These are phyloP conservation scores for Mallotus nudiflorus DNA, from an alignment of 345 rosid species.

Conservation along the genomic window DNA sequence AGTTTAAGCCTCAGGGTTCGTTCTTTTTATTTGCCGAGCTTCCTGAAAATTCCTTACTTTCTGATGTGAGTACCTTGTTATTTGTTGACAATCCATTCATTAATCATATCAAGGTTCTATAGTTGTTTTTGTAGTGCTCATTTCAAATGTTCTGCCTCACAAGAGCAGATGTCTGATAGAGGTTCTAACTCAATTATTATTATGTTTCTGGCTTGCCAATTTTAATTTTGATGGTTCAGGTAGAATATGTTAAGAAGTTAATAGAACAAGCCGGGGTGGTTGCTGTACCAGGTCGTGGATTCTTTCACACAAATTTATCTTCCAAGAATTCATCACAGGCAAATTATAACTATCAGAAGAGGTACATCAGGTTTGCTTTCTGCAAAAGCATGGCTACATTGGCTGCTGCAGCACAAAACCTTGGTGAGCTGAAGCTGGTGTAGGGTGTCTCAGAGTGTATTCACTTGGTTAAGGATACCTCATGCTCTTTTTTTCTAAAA, in stretches of 20 bases:
- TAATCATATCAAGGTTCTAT: neutral
- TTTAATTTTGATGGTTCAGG: slow-evolving; percentile 25
- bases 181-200: neutral
- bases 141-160: neutral
- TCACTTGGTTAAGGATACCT: neutral
- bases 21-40: slow-evolving; percentile 54
- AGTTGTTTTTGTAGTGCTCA: neutral
- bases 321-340: slow-evolving; percentile 11
- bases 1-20: slow-evolving; percentile 54
- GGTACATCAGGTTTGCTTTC: slow-evolving; percentile 56
- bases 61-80: slow-evolving; percentile 36
- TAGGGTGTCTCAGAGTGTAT: neutral
- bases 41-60: slow-evolving; percentile 44
- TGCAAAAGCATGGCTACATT: slow-evolving; percentile 52
- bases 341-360: slow-evolving; percentile 25
- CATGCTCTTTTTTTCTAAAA: neutral
- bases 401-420: slow-evolving; percentile 46
- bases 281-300: slow-evolving; percentile 59
- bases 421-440: slow-evolving; percentile 27
- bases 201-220: slow-evolving; percentile 3
- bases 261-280: slow-evolving; percentile 55
- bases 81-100: neutral
- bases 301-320: slow-evolving; percentile 33
- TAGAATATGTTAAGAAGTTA: slow-evolving; percentile 46
- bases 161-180: neutral